Evolutionary conservation across 1,139 yeast species (phyloP).

Genomic region (Geotrichum aggregatum): DNA sequence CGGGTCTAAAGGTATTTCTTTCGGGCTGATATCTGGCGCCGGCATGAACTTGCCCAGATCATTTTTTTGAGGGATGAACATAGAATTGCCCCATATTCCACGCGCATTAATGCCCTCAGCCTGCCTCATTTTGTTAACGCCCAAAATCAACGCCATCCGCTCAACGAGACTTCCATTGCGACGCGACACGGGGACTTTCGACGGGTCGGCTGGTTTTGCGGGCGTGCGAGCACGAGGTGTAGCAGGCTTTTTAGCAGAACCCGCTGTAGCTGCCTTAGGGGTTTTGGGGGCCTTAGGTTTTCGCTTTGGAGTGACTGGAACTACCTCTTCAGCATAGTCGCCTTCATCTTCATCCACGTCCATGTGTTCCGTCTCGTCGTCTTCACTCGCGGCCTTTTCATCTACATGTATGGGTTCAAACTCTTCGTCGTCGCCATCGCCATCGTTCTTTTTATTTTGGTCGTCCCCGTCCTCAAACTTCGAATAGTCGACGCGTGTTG

Average conservation of each 20-base stretch:
- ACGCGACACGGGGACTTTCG: constrained; percentile 34
- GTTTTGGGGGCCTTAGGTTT: constrained; percentile 6
- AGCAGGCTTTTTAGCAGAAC: background rate
- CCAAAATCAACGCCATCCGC: constrained; percentile 39
- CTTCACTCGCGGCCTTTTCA: background rate
- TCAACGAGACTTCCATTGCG: constrained; percentile 35
- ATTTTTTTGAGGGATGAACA: constrained; percentile 32
- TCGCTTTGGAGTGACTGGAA: background rate
- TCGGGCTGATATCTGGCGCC: constrained; percentile 11
- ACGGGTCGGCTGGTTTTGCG: constrained; percentile 24
- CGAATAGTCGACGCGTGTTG: constrained; percentile 27
- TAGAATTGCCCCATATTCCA: constrained; percentile 38
- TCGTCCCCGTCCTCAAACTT: constrained; percentile 22
- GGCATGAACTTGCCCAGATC: constrained; percentile 21
- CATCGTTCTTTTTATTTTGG: constrained; percentile 11
- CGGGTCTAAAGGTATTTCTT: background rate
- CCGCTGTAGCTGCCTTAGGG: background rate
- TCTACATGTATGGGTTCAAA: constrained; percentile 5
- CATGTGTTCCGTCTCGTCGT: constrained; percentile 5
- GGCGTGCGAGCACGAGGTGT: background rate
- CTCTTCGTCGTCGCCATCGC: constrained; percentile 12
- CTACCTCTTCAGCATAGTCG: constrained; percentile 6
- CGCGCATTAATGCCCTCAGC: constrained; percentile 37
- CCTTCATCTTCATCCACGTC: constrained; percentile 15
- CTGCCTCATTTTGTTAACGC: constrained; percentile 37